phyloP scores from a whole-genome alignment of 2,329 filamentous ascomycete genomes.

The Cordyceps cicadae region DNA sequence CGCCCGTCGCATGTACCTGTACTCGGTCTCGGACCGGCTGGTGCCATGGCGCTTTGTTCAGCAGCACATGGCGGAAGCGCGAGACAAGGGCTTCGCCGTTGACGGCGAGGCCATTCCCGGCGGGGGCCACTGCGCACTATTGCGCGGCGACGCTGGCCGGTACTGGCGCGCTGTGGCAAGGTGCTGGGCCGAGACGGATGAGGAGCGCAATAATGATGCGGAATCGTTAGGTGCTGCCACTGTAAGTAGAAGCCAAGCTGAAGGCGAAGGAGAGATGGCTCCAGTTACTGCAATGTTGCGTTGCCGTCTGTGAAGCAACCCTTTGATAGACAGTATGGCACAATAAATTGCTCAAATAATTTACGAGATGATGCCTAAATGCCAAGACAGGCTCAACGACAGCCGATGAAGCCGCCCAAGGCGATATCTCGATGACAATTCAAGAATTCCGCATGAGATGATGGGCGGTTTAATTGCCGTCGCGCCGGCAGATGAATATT shows the following conservation, averaged over 20 bases:
- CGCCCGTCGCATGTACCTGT: constrained; percentile 7
- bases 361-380: neutral
- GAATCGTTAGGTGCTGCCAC: neutral
- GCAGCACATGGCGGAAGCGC: constrained; percentile 8
- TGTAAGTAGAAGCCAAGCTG: neutral
- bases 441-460: neutral
- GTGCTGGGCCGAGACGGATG: neutral
- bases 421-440: neutral
- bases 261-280: neutral
- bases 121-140: constrained; percentile 5
- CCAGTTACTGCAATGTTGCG: neutral
- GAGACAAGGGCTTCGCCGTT: neutral
- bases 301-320: neutral
- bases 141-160: neutral
- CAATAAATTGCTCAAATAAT: neutral
- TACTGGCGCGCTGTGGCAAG: constrained; percentile 8
- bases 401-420: neutral
- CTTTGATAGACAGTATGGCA: neutral
- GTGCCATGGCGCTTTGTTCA: constrained; percentile 7
- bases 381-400: too few species aligned
- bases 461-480: neutral
- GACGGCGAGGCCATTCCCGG: neutral
- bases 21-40: constrained; percentile 2
- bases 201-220: neutral
- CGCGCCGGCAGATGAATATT: neutral